phyloP scores from a whole-genome alignment of 179 eudicot genomes.

The Silene noctiflora region DNA sequence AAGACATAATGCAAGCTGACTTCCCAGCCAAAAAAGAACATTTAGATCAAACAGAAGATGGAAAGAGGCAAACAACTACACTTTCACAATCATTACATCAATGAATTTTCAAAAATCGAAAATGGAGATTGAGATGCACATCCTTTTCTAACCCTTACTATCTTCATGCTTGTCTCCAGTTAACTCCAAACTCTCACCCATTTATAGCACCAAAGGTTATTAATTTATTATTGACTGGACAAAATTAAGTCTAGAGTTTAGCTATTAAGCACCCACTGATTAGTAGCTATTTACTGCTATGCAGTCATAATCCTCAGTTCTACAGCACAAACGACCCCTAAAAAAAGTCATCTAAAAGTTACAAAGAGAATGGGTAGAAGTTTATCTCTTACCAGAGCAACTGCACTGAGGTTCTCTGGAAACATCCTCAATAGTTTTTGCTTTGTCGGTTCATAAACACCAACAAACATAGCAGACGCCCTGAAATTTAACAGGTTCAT shows the following conservation, averaged over 20 bases:
- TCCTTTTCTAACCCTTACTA: not conserved
- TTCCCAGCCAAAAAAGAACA: not conserved
- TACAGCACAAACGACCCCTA: not conserved
- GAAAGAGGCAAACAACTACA: not conserved
- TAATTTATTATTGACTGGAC: not conserved
- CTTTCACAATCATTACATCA: not conserved
- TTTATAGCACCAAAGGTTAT: not conserved
- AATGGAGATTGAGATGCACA: not conserved
- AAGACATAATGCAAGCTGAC: not conserved
- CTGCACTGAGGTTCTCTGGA: conserved; percentile 84
- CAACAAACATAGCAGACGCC: conserved; percentile 91
- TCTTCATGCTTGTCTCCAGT: not conserved
- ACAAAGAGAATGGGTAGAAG: conserved; percentile 2
- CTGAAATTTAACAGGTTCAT: conserved; percentile 35
- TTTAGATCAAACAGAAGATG: not conserved
- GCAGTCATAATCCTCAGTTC: not conserved
- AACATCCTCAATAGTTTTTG: conserved; percentile 66
- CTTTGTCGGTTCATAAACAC: conserved; percentile 94
- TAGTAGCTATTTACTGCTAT: not conserved
- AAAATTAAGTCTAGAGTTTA: not conserved
- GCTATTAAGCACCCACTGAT: not conserved
- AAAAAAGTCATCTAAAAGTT: not conserved
- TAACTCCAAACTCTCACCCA: not conserved
- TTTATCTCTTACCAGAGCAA: conserved; percentile 67
- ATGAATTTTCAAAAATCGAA: not conserved